Evolutionary conservation across 176 grass and related monocot genomes (phyloP).

Genomic region (Saccharum spontaneum): DNA sequence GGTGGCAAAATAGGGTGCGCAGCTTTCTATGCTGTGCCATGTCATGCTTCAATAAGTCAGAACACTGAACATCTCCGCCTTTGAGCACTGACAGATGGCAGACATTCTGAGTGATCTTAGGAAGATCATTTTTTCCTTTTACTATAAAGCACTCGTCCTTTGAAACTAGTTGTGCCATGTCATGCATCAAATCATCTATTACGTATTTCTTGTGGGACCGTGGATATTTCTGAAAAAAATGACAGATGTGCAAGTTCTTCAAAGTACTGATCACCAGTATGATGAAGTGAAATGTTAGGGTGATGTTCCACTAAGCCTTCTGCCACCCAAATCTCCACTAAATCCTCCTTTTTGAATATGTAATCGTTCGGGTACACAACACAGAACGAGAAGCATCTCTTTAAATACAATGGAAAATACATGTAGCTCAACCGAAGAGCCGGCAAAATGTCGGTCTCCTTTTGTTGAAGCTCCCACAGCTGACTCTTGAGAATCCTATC

Average conservation of each 20-base stretch:
- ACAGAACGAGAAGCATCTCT: constrained; percentile 47
- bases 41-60: not conserved
- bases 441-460: constrained; percentile 31
- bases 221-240: not conserved
- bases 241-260: constrained; percentile 2
- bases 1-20: not conserved
- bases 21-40: not conserved
- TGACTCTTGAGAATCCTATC: constrained; percentile 18
- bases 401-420: constrained; percentile 39
- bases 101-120: not conserved
- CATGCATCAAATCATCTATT: constrained; percentile 50
- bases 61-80: not conserved
- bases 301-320: not conserved
- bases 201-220: not conserved
- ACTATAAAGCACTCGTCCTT: constrained; percentile 5
- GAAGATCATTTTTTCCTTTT: rapidly evolving
- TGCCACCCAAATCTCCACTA: not conserved
- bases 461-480: constrained; percentile 29
- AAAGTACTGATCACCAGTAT: not conserved
- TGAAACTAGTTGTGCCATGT: constrained; percentile 34
- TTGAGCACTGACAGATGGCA: not conserved
- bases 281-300: no score
- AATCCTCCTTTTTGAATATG: not conserved
- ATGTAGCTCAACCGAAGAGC: constrained; percentile 54
- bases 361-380: constrained; percentile 41